phyloP scores from a whole-genome alignment of 2,329 filamentous ascomycete species.

The Aspergillus neoniger region DNA sequence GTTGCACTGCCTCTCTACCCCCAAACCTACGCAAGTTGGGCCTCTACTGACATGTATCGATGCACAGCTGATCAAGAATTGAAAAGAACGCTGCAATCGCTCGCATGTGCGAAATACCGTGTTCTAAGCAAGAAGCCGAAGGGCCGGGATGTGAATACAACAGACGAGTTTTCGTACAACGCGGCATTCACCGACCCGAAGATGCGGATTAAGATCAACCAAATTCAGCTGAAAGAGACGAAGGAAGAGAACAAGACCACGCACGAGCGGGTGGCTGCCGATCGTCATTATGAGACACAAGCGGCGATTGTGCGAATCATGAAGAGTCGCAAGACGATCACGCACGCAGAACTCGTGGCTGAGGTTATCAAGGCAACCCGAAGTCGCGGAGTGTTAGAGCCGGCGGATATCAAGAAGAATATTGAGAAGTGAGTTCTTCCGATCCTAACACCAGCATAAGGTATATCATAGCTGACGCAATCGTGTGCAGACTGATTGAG shows the following conservation, averaged over 20 bases:
- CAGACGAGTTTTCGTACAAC: conserved; percentile 86
- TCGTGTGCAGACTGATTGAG: conserved; percentile 70
- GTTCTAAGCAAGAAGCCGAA: conserved; percentile 85
- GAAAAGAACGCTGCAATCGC: conserved; percentile 86
- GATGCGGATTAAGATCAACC: conserved; percentile 95
- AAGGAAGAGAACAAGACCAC: conserved; percentile 93
- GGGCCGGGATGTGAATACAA: conserved; percentile 73
- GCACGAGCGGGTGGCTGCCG: conserved; percentile 83
- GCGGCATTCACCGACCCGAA: conserved; percentile 74
- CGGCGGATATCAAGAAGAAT: conserved; percentile 89
- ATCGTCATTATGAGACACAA: conserved; percentile 94
- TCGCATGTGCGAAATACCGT: conserved; percentile 85
- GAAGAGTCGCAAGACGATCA: conserved; percentile 88
- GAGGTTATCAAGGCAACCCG: conserved; percentile 92
- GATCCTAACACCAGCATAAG: background rate
- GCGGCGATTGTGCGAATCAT: conserved; percentile 96
- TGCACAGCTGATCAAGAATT: conserved; percentile 69
- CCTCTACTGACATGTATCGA: conserved; percentile 29
- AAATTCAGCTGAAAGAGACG: conserved; percentile 96
- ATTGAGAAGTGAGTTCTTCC: conserved; percentile 75
- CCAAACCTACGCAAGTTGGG: background rate
- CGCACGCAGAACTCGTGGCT: conserved; percentile 80
- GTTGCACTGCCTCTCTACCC: conserved; percentile 24
- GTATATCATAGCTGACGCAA: conserved; percentile 2
- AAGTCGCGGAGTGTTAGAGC: conserved; percentile 80